These are phyloP conservation scores for Penicillium nucicola DNA, from an alignment of 495 filamentous ascomycete genomes.

Conservation along the genomic window DNA sequence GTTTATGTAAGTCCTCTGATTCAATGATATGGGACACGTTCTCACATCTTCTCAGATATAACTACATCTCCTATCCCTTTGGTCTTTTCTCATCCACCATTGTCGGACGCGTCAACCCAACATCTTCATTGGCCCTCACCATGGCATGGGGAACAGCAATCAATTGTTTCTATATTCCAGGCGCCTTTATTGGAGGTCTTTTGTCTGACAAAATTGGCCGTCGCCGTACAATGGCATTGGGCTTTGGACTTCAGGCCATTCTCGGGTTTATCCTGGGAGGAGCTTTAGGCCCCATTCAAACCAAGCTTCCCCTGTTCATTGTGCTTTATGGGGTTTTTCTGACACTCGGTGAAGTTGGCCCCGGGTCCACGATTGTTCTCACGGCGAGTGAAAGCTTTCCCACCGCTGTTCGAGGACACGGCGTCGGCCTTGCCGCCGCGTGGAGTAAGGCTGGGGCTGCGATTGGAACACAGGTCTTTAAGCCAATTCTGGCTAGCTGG, in stretches of 20 bases:
- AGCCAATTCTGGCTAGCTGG: conserved; percentile 27
- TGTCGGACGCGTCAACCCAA: conserved; percentile 36
- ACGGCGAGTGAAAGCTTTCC: conserved; percentile 57
- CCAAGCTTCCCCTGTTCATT: conserved; percentile 64
- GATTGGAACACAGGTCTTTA: conserved; percentile 71
- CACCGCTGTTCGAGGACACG: conserved; percentile 74
- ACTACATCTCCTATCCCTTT: conserved; percentile 41
- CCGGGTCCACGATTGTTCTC: conserved; percentile 79
- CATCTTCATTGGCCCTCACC: conserved; percentile 44
- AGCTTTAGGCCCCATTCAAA: conserved; percentile 52
- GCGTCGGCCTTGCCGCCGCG: conserved; percentile 77
- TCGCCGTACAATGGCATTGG: conserved; percentile 57
- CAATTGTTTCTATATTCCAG: conserved; percentile 78
- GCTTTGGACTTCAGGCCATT: conserved; percentile 58
- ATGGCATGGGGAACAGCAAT: conserved; percentile 79
- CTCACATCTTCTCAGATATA: conserved; percentile 22
- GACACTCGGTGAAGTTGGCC: conserved; percentile 71
- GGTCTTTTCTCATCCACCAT: conserved; percentile 38
- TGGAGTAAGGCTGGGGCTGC: conserved; percentile 78
- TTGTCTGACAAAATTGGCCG: conserved; percentile 68
- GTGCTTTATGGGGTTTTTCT: conserved; percentile 68
- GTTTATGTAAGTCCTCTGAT: conserved; percentile 28
- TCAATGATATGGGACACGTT: background rate
- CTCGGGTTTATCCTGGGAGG: conserved; percentile 74
- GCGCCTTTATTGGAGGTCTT: conserved; percentile 66